Evolutionary conservation across 2,329 filamentous ascomycete genomes (phyloP), one percentile per base, ranked within the genome.

Genomic region (Ophiosphaerella narmari): DNA sequence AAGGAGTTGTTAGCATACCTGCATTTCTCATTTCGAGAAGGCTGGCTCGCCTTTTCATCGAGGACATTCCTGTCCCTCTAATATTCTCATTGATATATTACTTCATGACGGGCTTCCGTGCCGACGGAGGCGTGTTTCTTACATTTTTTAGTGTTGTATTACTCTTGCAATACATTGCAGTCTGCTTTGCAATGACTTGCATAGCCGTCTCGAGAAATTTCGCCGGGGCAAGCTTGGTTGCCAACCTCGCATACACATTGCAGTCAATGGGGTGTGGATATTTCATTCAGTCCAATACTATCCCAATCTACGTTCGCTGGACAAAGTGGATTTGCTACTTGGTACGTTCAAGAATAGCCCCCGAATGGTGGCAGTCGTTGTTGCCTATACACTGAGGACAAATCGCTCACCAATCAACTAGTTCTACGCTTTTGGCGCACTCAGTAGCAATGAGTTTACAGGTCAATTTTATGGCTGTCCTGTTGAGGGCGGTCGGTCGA

Each of bases 271-370:
- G 85, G 0, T 90, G 88, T 55, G 89, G 89, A 1, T 91, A 87
- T 69, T 91, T 92, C 57, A 84, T 91, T 12, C 88, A 91, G 67
- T 79, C 80, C 9, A 84, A 89, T 45, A 84, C 86, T 5, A 88
- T 92, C 3, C 87, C 89, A 0, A 77, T 91, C 1, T 92, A 91
- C 60, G 83, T 90, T n/a, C 80, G 88, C 47, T 92, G 89, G 89
- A 75, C 89, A 1, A 91, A 90, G 65, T 88, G 84, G 77, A 79
- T 80, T 21, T 81, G 83, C 1, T 87, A 86, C 56, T 79, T 81
- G 18, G 80, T 68, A 49, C 59, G 62, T 62, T 16, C 40, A n/a
- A 29, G 11, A 8, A 29, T 7, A 8, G 4, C 6, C 26, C 6
- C 7, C 11, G 11, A 7, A 29, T 11, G 6, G 11, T 11, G 11